Percentiles rank a stretch among this genome's conserved stretches.
phyloP scores from a whole-genome alignment of 805 yeast genomes.

The Candida orba region DNA sequence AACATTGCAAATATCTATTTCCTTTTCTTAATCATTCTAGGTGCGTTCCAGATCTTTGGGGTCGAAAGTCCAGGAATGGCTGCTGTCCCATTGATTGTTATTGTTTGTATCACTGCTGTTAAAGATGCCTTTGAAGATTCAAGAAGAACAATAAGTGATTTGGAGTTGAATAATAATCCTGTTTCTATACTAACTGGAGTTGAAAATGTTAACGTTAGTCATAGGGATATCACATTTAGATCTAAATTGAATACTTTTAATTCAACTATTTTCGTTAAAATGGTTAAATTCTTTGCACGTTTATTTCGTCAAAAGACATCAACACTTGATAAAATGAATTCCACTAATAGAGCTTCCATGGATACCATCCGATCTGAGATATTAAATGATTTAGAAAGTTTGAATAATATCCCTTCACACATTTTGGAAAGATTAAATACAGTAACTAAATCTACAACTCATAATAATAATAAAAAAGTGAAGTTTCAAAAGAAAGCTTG shows the following conservation, averaged over 20 bases:
- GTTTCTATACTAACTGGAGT: conserved; percentile 56
- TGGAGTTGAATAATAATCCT: conserved; percentile 66
- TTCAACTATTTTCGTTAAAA: conserved; percentile 21
- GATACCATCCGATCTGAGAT: conserved; percentile 14
- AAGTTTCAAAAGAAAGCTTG: conserved; percentile 40
- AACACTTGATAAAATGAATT: conserved; percentile 12
- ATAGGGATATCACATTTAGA: conserved; percentile 41
- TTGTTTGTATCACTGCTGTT: conserved; percentile 65
- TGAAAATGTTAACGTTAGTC: conserved; percentile 51
- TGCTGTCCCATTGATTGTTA: conserved; percentile 74
- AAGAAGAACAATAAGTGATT: conserved; percentile 60
- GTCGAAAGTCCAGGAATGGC: conserved; percentile 71
- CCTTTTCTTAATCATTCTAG: conserved; percentile 69
- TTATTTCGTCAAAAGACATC: conserved; percentile 12
- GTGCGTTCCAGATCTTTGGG: conserved; percentile 71
- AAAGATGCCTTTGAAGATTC: conserved; percentile 81
- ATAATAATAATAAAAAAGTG: conserved; percentile 6
- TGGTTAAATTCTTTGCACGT: conserved; percentile 16
- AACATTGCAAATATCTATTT: conserved; percentile 91
- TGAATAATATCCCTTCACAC: conserved; percentile 2
- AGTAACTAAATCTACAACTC: neutral
- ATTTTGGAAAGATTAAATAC: conserved; percentile 6
- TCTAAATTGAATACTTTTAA: conserved; percentile 55
- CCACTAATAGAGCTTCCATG: conserved; percentile 3
- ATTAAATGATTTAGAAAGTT: neutral